A percentile compares a stretch with the other conserved stretches of the same genome.
These are phyloP conservation scores for Podila epicladia DNA, from an alignment of 192 early-diverging fungal species.

Conservation along the genomic window DNA sequence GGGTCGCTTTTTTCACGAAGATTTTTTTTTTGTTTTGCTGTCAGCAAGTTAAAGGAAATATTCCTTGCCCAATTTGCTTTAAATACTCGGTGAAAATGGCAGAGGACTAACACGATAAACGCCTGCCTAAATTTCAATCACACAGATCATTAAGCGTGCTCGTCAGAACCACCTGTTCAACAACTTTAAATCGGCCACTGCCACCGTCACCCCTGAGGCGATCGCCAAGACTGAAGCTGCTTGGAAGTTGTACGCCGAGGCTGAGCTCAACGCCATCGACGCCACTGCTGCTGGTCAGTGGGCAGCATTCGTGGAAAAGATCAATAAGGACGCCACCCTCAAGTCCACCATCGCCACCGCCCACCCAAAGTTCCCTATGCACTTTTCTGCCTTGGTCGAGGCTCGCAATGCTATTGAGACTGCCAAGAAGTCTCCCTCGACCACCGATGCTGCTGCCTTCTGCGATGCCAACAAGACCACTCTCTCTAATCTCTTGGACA, in stretches of 20 bases:
- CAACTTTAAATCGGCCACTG: conserved; percentile 56
- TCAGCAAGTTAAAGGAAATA: neutral
- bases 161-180: conserved; percentile 85
- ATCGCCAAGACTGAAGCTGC: conserved; percentile 68
- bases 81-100: neutral
- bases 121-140: neutral
- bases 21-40: neutral
- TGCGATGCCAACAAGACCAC: conserved; percentile 64
- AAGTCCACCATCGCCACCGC: conserved; percentile 52
- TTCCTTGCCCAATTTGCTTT: neutral
- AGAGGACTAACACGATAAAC: neutral
- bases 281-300: conserved; percentile 59
- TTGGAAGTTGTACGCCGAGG: conserved; percentile 68
- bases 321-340: conserved; percentile 57
- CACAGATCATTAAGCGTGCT: conserved; percentile 84
- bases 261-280: conserved; percentile 62
- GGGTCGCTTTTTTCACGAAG: neutral
- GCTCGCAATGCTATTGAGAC: conserved; percentile 52
- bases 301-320: conserved; percentile 62
- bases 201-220: conserved; percentile 57
- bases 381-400: conserved; percentile 69
- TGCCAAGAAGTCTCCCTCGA: conserved; percentile 56
- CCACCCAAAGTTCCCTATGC: conserved; percentile 81
- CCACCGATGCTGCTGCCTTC: conserved; percentile 58
- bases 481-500: conserved; percentile 61